A percentile compares a stretch with the other conserved stretches of the same genome.
Evolutionary conservation across 441 rosid genomes (phyloP).

Genomic region (Dalechampia spathulata): DNA sequence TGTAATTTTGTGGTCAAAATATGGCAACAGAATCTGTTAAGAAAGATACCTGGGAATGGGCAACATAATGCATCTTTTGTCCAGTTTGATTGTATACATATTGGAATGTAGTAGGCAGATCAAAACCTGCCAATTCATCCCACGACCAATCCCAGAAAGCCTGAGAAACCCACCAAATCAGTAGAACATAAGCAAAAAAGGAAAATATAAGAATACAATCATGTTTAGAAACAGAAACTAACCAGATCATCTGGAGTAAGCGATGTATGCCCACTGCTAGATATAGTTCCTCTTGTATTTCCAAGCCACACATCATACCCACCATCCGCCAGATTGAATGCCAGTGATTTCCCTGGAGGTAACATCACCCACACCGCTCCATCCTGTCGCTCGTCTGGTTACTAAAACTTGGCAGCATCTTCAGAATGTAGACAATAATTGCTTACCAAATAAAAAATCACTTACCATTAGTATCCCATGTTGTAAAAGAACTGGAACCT

Average conservation of each 20-base stretch:
- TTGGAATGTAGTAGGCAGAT: slow-evolving; percentile 58
- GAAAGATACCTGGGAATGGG: slow-evolving; percentile 65
- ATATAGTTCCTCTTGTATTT: slow-evolving; percentile 69
- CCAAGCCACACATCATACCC: slow-evolving; percentile 91
- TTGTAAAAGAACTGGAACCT: slow-evolving; percentile 38
- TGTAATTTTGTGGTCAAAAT: too few relatives aligned
- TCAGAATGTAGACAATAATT: not conserved
- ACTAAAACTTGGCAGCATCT: too few relatives aligned
- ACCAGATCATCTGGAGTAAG: slow-evolving; percentile 32
- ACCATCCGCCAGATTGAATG: slow-evolving; percentile 63
- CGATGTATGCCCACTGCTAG: slow-evolving; percentile 31
- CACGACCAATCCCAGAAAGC: slow-evolving; percentile 83
- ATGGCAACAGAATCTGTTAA: too few relatives aligned
- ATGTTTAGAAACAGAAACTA: not conserved
- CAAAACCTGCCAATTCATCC: slow-evolving; percentile 69
- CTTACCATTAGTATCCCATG: slow-evolving; percentile 39
- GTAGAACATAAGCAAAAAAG: not conserved
- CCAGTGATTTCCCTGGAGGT: slow-evolving; percentile 66
- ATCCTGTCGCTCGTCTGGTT: too few relatives aligned
- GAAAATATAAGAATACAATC: not conserved
- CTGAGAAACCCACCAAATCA: slow-evolving; percentile 21
- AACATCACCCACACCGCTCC: slow-evolving; percentile 80
- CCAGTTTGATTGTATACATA: slow-evolving; percentile 48
- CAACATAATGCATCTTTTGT: slow-evolving; percentile 70
- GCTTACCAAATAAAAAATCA: not conserved